Percentiles rank a stretch among this genome's conserved stretches.
These are phyloP conservation scores for Drechslera avenae DNA, from an alignment of 2,329 filamentous ascomycete species.

Conservation along the genomic window DNA sequence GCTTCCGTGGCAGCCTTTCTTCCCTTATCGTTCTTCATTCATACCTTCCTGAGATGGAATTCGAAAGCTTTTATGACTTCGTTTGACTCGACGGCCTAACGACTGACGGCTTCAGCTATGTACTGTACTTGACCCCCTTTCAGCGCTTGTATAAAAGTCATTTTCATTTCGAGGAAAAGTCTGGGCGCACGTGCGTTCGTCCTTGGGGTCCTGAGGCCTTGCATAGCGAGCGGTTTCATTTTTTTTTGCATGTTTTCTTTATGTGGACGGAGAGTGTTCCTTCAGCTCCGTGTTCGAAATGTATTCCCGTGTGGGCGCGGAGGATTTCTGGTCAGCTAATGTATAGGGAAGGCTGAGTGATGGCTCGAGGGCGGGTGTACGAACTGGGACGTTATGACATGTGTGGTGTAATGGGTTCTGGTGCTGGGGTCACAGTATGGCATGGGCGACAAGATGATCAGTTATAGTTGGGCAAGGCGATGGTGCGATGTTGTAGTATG, in stretches of 20 bases:
- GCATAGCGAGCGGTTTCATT: slow-evolving; percentile 47
- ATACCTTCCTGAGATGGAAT: slow-evolving; percentile 1
- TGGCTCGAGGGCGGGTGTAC: slow-evolving; percentile 18
- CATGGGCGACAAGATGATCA: slow-evolving; percentile 16
- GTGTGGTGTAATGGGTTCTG: slow-evolving; percentile 27
- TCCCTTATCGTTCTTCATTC: slow-evolving; percentile 11
- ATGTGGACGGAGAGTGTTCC: slow-evolving; percentile 37
- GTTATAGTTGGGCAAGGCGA: slow-evolving; percentile 16
- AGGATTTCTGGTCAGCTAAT: slow-evolving; percentile 33
- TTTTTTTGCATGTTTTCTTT: slow-evolving; percentile 38
- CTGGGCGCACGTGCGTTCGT: slow-evolving; percentile 37
- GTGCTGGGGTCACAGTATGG: slow-evolving; percentile 21
- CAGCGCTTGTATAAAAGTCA: slow-evolving; percentile 48
- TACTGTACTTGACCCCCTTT: slow-evolving; percentile 44
- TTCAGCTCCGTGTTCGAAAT: slow-evolving; percentile 26
- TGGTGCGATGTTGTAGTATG: slow-evolving; percentile 13
- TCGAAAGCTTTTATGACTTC: slow-evolving; percentile 15
- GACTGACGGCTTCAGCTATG: slow-evolving; percentile 46
- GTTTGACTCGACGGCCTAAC: slow-evolving; percentile 28
- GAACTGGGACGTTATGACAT: slow-evolving; percentile 20
- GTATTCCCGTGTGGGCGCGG: slow-evolving; percentile 31
- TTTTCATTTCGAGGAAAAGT: slow-evolving; percentile 44
- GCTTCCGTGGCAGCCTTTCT: background rate
- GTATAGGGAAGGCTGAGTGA: slow-evolving; percentile 38
- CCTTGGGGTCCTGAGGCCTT: slow-evolving; percentile 38